phyloP scores from a whole-genome alignment of 345 rosid genomes.

The Dipteronia sinensis region DNA sequence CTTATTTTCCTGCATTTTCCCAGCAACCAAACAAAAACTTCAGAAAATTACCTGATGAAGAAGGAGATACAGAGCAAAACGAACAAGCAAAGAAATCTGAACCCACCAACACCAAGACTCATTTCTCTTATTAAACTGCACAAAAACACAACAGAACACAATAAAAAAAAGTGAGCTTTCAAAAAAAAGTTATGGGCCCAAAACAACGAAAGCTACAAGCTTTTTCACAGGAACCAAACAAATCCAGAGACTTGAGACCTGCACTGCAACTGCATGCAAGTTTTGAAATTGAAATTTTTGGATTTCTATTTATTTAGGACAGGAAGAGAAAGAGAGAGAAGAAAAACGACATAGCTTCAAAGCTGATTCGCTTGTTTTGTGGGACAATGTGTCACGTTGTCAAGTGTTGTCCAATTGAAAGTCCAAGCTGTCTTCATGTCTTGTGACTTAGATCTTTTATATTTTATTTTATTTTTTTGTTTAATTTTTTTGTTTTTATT shows the following conservation, averaged over 20 bases:
- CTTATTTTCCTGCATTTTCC: slow-evolving; percentile 4
- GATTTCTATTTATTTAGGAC: neutral
- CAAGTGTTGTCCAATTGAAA: neutral
- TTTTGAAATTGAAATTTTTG: neutral
- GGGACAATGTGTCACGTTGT: neutral
- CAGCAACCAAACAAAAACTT: neutral
- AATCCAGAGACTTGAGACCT: neutral
- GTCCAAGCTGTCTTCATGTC: no score
- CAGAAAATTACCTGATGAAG: slow-evolving; percentile 2
- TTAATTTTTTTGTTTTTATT: no score
- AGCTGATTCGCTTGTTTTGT: neutral
- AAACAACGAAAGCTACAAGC: neutral
- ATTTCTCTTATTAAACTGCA: neutral
- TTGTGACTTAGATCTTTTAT: no score
- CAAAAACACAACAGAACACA: neutral
- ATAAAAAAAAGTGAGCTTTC: neutral
- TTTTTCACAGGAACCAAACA: neutral
- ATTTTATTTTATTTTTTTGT: no score
- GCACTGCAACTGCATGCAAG: neutral
- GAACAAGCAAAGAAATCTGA: neutral
- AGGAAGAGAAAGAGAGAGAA: neutral
- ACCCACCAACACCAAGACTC: slow-evolving; percentile 6
- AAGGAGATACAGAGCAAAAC: slow-evolving; percentile 7
- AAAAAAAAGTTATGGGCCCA: neutral
- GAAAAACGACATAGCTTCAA: neutral